Evolutionary conservation across 257 asterid species (phyloP).

Genomic region (Solanum bulbocastanum): DNA sequence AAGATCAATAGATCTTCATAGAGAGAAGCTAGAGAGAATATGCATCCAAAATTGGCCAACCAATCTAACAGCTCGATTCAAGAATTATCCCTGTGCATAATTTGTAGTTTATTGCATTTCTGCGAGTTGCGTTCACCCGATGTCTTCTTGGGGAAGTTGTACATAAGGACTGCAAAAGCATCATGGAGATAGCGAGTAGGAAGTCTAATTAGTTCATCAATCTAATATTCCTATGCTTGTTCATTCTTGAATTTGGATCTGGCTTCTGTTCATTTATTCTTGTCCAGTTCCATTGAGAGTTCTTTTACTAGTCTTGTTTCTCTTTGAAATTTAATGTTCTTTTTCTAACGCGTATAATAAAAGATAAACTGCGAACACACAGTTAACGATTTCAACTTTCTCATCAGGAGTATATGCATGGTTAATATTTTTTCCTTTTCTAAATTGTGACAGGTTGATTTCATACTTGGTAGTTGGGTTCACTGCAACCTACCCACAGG

Average conservation of each 20-base stretch:
- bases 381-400: background rate
- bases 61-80: background rate
- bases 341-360: background rate
- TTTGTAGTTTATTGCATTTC: background rate
- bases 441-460: slow-evolving; percentile 57
- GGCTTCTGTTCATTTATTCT: background rate
- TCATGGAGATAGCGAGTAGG: background rate
- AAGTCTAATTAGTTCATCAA: background rate
- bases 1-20: background rate
- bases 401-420: background rate
- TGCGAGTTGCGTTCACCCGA: background rate
- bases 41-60: background rate
- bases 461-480: slow-evolving; percentile 71
- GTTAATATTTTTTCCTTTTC: slow-evolving; percentile 1
- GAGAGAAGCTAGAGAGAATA: background rate
- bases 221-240: background rate
- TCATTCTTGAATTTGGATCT: background rate
- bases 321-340: background rate
- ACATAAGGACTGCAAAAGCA: background rate
- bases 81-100: background rate
- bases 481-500: slow-evolving; percentile 80
- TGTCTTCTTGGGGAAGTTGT: background rate
- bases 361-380: background rate
- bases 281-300: background rate
- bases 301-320: background rate